Percentiles rank a stretch among this genome's conserved stretches.
These are phyloP conservation scores for Fusarium protoensiforme DNA, from an alignment of 2,329 filamentous ascomycete genomes.

Conservation along the genomic window DNA sequence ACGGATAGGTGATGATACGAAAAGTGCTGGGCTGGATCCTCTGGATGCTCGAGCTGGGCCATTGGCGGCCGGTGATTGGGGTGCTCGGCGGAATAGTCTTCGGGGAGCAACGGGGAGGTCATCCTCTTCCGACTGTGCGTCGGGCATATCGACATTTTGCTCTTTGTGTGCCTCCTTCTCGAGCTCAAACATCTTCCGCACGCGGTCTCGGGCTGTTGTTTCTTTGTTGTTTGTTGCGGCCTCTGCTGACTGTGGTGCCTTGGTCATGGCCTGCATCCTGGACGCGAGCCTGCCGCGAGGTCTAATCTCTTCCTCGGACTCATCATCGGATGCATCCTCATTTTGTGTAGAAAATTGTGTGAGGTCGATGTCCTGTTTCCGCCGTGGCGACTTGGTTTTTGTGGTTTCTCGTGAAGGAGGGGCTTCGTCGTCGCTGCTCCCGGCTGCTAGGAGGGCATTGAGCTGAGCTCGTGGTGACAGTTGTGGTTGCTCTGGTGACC, in stretches of 20 bases:
- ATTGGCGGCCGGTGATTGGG: conserved; percentile 47
- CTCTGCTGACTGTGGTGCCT: conserved; percentile 26
- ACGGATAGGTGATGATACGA: conserved; percentile 63
- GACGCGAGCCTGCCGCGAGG: conserved; percentile 74
- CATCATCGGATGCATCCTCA: conserved; percentile 61
- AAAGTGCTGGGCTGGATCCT: conserved; percentile 59
- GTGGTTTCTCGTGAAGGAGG: conserved; percentile 23
- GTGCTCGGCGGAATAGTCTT: conserved; percentile 51
- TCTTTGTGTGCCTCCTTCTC: conserved; percentile 41
- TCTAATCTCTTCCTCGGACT: conserved; percentile 51
- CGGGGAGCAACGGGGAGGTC: conserved; percentile 54
- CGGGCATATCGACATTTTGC: conserved; percentile 42
- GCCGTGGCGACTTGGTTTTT: conserved; percentile 20
- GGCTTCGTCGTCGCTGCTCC: conserved; percentile 61
- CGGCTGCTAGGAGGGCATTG: conserved; percentile 62
- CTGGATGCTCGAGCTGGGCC: conserved; percentile 31
- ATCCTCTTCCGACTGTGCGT: conserved; percentile 54
- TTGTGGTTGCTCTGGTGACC: conserved; percentile 56
- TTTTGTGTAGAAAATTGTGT: conserved; percentile 45
- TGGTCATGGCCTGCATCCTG: conserved; percentile 63
- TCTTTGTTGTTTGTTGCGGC: conserved; percentile 28
- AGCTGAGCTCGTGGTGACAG: conserved; percentile 67
- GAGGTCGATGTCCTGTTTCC: conserved; percentile 9
- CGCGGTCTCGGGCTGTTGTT: conserved; percentile 52
- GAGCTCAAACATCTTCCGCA: conserved; percentile 55